Conservation (phyloP, 1,284 basidiomycete genomes). For the Thelephora terrestris region DNA sequence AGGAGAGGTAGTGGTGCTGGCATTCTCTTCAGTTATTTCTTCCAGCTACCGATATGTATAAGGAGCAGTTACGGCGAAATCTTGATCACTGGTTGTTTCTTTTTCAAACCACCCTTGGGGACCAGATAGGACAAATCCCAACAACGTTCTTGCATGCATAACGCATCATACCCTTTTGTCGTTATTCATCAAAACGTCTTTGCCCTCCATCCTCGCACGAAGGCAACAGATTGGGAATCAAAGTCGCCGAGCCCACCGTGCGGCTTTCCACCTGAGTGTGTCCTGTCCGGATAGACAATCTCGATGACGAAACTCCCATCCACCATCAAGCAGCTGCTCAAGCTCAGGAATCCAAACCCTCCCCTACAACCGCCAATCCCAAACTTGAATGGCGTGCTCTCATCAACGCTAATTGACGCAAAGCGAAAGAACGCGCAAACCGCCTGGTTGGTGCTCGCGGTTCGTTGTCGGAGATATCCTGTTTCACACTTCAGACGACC, state of each 20-base stretch:
- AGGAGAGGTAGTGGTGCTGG: background rate
- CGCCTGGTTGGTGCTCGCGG: slow-evolving; percentile 78
- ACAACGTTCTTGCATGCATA: too few species aligned
- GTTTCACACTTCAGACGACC: background rate
- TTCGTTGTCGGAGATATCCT: slow-evolving; percentile 24
- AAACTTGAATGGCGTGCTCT: slow-evolving; percentile 47
- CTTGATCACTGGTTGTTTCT: background rate
- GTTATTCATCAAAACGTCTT: too few species aligned
- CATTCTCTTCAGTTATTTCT: background rate
- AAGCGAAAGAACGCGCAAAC: slow-evolving; percentile 54
- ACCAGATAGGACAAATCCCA: too few species aligned
- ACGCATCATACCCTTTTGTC: too few species aligned
- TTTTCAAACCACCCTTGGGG: background rate
- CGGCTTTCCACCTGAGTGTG: too few species aligned
- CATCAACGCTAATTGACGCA: slow-evolving; percentile 53
- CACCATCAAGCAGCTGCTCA: slow-evolving; percentile 62
- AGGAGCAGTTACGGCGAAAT: background rate
- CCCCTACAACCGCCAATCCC: slow-evolving; percentile 47
- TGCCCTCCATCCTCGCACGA: too few species aligned
- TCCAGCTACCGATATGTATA: background rate
- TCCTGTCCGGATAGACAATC: slow-evolving; percentile 9
- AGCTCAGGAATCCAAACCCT: slow-evolving; percentile 55
- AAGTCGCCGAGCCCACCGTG: too few species aligned
- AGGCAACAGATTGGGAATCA: too few species aligned
- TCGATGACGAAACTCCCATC: slow-evolving; percentile 37